Conservation (phyloP, 78 protist genomes). For the Dictyostelium purpureum region DNA sequence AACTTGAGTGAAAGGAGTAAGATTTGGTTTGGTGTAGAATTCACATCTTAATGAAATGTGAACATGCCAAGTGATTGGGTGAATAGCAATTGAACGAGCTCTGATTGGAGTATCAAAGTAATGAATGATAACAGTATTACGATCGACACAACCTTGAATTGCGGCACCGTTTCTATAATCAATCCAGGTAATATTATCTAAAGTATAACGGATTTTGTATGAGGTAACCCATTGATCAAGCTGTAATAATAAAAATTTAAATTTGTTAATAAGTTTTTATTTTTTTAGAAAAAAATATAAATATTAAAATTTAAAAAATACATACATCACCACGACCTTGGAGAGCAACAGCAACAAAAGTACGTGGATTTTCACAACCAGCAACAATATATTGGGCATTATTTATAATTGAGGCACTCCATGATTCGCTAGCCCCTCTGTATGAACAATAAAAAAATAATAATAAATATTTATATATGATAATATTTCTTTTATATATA, state of each 20-base stretch:
- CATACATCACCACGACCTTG: constrained; percentile 54
- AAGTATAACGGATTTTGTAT: constrained; percentile 13
- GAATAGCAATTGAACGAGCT: constrained; percentile 50
- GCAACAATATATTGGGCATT: not conserved
- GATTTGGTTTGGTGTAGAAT: not conserved
- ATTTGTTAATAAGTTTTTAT: no score
- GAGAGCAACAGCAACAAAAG: not conserved
- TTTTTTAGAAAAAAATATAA: no score
- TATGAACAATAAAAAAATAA: no score
- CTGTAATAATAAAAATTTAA: no score
- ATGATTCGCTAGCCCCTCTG: not conserved
- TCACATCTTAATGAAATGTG: no score
- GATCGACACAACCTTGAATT: constrained; percentile 1
- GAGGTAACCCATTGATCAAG: constrained; percentile 29
- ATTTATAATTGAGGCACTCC: not conserved
- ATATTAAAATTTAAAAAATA: no score
- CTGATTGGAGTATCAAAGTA: not conserved
- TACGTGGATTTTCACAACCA: constrained; percentile 10
- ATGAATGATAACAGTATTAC: not conserved
- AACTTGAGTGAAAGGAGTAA: not conserved
- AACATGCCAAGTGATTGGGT: no score
- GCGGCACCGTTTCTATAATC: not conserved
- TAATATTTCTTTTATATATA: no score
- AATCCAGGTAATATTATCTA: constrained; percentile 18
- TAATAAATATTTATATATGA: no score